Base-by-base conservation (phyloP, 108 stramenopile genomes). In the Pseudonitzschia multiseries region DNA sequence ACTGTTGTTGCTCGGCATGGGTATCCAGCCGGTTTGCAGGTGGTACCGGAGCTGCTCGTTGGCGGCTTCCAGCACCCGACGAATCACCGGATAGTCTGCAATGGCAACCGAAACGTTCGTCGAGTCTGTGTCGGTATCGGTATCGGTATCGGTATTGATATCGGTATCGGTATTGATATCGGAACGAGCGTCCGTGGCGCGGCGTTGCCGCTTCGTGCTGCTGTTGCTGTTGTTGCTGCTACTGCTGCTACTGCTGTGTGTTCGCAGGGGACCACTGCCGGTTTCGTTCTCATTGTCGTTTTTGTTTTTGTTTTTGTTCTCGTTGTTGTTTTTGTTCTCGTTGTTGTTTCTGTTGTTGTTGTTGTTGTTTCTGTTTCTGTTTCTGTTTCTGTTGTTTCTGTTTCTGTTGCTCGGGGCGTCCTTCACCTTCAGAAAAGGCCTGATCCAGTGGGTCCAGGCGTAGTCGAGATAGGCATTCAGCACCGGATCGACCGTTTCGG, bases 11-110 rank as follows among this genome's bases (percentile, higher is more conserved):
- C 18, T 40, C 61, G 65, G 44, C 24, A 52, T 46, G 10, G 50
- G 61, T 33, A 76, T 51, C 76, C 79, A 75, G 17, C 79, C 83
- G 41, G 40, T 33, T 70, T 80, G 76, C 67, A 80, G 72, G 46
- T 80, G 66, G 15, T 75, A 14, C 24, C 22, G 43, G 57, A 80
- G 29, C 44, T 75, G 57, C 44, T 60, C 54, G 61, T 82, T 77
- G 71, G 69, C 0, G n/a, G 66, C 17, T 4, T 40, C 17, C n/a
- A 84, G 32, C 10, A 51, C 48, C 18, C 46, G 28, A 27, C 26
- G 57, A 40, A 71, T 41, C 27, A 68, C 36, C 42, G 40, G 36
- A 64, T 64, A 78, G 31, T 78, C 59, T 2, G 44, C 43, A 50
- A 67, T 28, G 29, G 8, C 46, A 10, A 10, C 14, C 1, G 46